These are phyloP conservation scores for Fraxinus latifolia DNA, from an alignment of 305 asterid genomes.

Conservation along the genomic window DNA sequence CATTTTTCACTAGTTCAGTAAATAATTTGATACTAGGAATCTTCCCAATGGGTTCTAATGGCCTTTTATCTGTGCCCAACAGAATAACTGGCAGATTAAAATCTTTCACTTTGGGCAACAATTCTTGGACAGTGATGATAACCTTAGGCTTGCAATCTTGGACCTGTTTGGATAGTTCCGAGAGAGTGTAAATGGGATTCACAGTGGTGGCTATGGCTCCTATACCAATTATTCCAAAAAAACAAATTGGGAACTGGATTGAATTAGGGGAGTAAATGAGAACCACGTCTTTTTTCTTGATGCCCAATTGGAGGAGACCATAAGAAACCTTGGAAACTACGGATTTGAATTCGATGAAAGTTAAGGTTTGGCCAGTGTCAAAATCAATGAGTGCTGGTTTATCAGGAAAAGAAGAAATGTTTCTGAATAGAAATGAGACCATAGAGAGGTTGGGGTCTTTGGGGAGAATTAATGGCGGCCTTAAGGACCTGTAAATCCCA, in stretches of 20 bases:
- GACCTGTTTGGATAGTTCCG: constrained; percentile 71
- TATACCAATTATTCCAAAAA: constrained; percentile 53
- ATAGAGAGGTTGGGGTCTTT: constrained; percentile 47
- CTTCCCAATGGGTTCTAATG: constrained; percentile 17
- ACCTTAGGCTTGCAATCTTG: constrained; percentile 66
- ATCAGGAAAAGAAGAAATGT: constrained; percentile 51
- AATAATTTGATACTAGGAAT: constrained; percentile 36
- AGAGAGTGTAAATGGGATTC: constrained; percentile 62
- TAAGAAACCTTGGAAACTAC: constrained; percentile 46
- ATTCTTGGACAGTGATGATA: constrained; percentile 52
- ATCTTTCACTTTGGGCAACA: constrained; percentile 53
- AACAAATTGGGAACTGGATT: constrained; percentile 59
- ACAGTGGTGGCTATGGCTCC: constrained; percentile 85
- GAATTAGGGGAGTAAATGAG: constrained; percentile 79
- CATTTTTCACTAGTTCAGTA: constrained; percentile 43
- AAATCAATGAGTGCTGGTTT: constrained; percentile 71
- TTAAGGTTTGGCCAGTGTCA: constrained; percentile 44
- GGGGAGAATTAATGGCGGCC: constrained; percentile 61
- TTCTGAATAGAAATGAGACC: constrained; percentile 72
- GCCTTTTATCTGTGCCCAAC: constrained; percentile 25
- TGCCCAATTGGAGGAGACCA: constrained; percentile 56
- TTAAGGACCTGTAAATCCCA: constrained; percentile 67
- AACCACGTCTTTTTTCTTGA: constrained; percentile 65
- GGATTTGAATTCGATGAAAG: constrained; percentile 57
- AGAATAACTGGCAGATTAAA: constrained; percentile 58